These are phyloP conservation scores for Blepharisma undulans DNA, from an alignment of 169 alveolate species.

Conservation along the genomic window DNA sequence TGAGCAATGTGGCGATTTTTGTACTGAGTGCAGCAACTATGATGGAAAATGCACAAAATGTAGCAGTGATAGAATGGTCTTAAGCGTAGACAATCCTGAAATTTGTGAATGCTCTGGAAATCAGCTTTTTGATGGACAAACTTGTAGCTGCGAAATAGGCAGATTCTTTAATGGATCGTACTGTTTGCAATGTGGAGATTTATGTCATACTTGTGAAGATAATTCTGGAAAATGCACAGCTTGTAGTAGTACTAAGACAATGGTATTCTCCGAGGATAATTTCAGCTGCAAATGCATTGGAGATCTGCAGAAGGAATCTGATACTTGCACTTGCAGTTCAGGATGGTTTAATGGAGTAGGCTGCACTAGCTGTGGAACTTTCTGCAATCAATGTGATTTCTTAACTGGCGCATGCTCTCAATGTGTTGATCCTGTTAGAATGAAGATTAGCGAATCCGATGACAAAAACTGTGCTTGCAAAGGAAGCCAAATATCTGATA, in stretches of 20 bases:
- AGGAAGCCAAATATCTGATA: neutral
- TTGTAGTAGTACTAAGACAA: neutral
- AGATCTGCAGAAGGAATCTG: neutral
- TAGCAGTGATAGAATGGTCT: neutral
- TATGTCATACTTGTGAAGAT: neutral
- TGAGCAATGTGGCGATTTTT: neutral
- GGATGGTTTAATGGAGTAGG: neutral
- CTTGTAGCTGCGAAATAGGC: neutral
- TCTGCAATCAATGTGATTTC: neutral
- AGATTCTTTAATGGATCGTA: neutral
- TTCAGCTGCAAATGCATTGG: neutral
- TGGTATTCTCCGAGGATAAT: neutral
- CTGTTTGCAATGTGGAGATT: neutral
- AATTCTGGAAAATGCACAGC: neutral
- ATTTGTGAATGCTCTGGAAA: neutral
- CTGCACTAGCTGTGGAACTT: neutral
- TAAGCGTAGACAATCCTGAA: neutral
- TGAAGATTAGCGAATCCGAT: neutral
- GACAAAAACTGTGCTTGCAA: neutral
- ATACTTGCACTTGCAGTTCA: neutral
- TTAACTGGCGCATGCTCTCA: neutral
- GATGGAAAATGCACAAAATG: neutral
- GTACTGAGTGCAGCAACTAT: neutral
- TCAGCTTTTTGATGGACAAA: neutral
- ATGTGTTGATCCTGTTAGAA: neutral